Conservation (phyloP, 116 monocot species). For the Zostera marina region DNA sequence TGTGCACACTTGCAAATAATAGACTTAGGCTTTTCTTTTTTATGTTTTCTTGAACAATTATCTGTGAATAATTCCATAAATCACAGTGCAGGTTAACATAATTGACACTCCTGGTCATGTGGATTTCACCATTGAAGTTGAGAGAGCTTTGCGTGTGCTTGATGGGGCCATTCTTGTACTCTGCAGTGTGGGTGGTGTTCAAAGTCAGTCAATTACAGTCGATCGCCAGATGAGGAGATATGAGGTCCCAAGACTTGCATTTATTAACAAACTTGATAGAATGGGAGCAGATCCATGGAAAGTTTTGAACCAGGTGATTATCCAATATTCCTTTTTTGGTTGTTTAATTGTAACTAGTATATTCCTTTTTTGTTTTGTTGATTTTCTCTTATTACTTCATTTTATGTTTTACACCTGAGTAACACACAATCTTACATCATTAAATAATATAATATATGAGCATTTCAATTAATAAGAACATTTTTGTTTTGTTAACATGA, state of each 20-base stretch:
- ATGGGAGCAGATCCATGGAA: slow-evolving; percentile 99
- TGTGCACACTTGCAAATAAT: too few relatives aligned
- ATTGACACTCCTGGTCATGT: slow-evolving; percentile 99
- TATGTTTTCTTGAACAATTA: neutral
- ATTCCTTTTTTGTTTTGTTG: too few relatives aligned
- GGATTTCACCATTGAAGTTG: slow-evolving; percentile 98
- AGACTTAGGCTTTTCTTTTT: neutral
- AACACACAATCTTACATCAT: too few relatives aligned
- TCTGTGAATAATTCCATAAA: neutral
- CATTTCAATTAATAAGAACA: too few relatives aligned
- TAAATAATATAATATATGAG: too few relatives aligned
- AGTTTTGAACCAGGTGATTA: slow-evolving; percentile 78
- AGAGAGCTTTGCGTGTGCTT: slow-evolving; percentile 91
- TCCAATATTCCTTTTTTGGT: neutral
- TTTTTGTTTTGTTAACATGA: too few relatives aligned
- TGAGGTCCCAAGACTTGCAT: slow-evolving; percentile 87
- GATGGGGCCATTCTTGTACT: slow-evolving; percentile 97
- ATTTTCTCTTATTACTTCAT: too few relatives aligned
- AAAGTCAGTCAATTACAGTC: slow-evolving; percentile 96
- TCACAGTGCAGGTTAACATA: slow-evolving; percentile 66
- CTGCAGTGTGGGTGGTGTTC: slow-evolving; percentile 97
- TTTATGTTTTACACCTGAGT: too few relatives aligned
- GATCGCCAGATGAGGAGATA: slow-evolving; percentile 99
- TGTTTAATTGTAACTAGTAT: neutral
- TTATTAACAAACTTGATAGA: slow-evolving; percentile 93